Percentiles rank a stretch among this genome's conserved stretches.
These are phyloP conservation scores for Trichophyton verrucosum DNA, from an alignment of 2,329 filamentous ascomycete species.

Conservation along the genomic window DNA sequence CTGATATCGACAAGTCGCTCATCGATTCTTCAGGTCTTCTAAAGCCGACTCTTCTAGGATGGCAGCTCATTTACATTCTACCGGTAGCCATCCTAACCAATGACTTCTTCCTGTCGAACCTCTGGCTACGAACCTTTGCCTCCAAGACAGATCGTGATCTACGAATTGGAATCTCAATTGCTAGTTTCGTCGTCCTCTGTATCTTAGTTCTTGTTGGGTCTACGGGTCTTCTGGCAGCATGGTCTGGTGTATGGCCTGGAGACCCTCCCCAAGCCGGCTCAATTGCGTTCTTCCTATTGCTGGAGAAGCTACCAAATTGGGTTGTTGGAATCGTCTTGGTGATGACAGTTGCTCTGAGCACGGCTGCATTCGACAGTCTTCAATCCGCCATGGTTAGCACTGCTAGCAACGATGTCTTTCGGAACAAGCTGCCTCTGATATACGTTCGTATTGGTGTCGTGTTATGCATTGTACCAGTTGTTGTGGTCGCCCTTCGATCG, in stretches of 20 bases:
- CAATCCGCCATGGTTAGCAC: slow-evolving; percentile 79
- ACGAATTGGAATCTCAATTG: slow-evolving; percentile 59
- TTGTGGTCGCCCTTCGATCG: slow-evolving; percentile 27
- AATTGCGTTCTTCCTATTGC: slow-evolving; percentile 61
- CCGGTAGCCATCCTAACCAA: slow-evolving; percentile 71
- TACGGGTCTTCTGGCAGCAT: slow-evolving; percentile 62
- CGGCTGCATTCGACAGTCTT: slow-evolving; percentile 66
- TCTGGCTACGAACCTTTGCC: slow-evolving; percentile 75
- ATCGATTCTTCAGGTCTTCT: slow-evolving; percentile 58
- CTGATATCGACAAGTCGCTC: slow-evolving; percentile 55
- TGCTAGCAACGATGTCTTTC: slow-evolving; percentile 71
- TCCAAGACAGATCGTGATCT: slow-evolving; percentile 66
- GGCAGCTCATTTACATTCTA: slow-evolving; percentile 76
- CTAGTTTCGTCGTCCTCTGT: slow-evolving; percentile 51
- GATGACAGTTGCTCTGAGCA: slow-evolving; percentile 66
- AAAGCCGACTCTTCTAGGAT: slow-evolving; percentile 59
- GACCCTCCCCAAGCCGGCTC: slow-evolving; percentile 50
- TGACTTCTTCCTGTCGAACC: slow-evolving; percentile 74
- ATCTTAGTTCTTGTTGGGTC: slow-evolving; percentile 62
- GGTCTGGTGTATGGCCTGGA: slow-evolving; percentile 61
- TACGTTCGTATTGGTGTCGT: slow-evolving; percentile 58
- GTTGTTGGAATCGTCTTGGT: slow-evolving; percentile 71
- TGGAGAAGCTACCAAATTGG: slow-evolving; percentile 61
- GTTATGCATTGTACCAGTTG: slow-evolving; percentile 58
- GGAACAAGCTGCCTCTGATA: slow-evolving; percentile 67